These are phyloP conservation scores for Suhomyces wounanorum DNA, from an alignment of 1,139 yeast genomes.

Conservation along the genomic window DNA sequence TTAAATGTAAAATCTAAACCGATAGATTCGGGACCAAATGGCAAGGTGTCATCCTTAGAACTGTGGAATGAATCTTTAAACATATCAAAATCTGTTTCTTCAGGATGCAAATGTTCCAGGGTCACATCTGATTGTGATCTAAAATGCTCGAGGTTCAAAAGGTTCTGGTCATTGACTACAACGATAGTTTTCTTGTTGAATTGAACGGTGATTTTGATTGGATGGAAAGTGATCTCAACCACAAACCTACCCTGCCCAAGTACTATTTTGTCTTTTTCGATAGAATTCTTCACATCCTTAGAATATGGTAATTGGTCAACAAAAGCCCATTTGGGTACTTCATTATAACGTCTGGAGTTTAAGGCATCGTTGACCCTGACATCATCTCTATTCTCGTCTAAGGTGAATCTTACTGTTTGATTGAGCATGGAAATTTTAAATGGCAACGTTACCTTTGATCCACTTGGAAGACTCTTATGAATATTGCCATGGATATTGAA, in stretches of 20 bases:
- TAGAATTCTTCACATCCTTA: constrained; percentile 12
- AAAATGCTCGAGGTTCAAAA: constrained; percentile 79
- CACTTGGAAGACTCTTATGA: constrained; percentile 38
- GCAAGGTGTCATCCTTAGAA: constrained; percentile 58
- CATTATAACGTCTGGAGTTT: constrained; percentile 54
- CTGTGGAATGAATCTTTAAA: constrained; percentile 65
- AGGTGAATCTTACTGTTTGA: constrained; percentile 56
- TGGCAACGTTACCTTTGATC: constrained; percentile 45
- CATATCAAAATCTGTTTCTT: constrained; percentile 59
- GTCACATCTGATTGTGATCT: constrained; percentile 44
- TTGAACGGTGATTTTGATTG: constrained; percentile 54
- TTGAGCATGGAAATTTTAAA: constrained; percentile 59
- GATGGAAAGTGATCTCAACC: constrained; percentile 46
- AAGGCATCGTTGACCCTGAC: constrained; percentile 23
- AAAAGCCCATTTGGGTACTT: constrained; percentile 64
- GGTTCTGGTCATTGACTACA: constrained; percentile 64
- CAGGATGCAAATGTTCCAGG: constrained; percentile 44
- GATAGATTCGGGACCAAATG: constrained; percentile 89
- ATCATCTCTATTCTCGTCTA: constrained; percentile 56
- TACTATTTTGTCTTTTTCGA: constrained; percentile 24
- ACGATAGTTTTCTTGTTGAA: constrained; percentile 49
- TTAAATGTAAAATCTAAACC: constrained; percentile 73
- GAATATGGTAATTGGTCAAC: constrained; percentile 19
- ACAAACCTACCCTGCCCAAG: constrained; percentile 44
- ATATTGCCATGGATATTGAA: constrained; percentile 46